Conservation (phyloP, 1,284 basidiomycete genomes). For the Tetrapyrgos nigripes region DNA sequence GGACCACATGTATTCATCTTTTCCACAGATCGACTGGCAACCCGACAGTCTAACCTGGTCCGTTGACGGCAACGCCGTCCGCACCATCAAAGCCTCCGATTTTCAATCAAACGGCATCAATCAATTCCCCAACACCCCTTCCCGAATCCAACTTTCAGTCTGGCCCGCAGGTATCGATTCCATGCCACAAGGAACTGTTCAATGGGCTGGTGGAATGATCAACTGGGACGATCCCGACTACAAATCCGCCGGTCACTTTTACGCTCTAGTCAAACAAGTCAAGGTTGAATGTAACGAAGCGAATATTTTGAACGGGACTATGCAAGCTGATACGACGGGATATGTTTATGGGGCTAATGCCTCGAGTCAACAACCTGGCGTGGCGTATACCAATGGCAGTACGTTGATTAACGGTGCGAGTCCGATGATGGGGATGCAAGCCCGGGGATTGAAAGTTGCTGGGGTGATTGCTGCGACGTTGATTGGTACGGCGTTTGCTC, state of each 20-base stretch:
- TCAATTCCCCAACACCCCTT: conserved; percentile 78
- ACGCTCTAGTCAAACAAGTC: conserved; percentile 62
- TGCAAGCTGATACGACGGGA: conserved; percentile 53
- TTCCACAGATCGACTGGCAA: conserved; percentile 76
- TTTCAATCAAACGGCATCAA: conserved; percentile 57
- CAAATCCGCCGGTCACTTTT: conserved; percentile 63
- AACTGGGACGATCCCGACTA: conserved; percentile 82
- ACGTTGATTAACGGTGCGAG: conserved; percentile 51
- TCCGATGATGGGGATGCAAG: background rate
- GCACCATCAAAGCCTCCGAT: conserved; percentile 68
- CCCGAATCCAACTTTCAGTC: conserved; percentile 72
- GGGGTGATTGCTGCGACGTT: conserved; percentile 1
- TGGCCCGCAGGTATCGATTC: conserved; percentile 79
- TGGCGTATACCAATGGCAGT: conserved; percentile 61
- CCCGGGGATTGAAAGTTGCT: background rate
- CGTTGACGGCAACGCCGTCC: conserved; percentile 74
- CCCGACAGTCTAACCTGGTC: conserved; percentile 69
- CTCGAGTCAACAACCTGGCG: conserved; percentile 53
- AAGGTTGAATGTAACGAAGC: conserved; percentile 66
- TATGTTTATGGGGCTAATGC: conserved; percentile 68
- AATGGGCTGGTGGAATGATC: conserved; percentile 84
- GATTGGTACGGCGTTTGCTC: background rate
- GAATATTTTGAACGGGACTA: conserved; percentile 2
- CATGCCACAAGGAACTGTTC: conserved; percentile 68
- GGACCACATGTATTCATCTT: background rate